phyloP scores from a whole-genome alignment of 495 filamentous ascomycete genomes.

The Penicillium manginii region DNA sequence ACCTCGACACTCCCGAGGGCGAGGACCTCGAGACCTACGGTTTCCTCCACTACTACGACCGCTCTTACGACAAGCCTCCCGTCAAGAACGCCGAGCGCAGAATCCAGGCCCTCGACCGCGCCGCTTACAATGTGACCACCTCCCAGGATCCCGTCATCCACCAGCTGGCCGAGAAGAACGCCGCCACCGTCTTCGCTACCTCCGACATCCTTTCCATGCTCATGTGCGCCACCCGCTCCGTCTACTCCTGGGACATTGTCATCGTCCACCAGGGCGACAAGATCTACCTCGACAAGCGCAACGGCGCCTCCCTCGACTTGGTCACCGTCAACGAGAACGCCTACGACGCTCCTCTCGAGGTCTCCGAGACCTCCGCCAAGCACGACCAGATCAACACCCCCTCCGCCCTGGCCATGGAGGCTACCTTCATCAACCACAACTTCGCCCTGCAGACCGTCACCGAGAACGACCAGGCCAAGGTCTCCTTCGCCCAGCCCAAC shows the following conservation, averaged over 20 bases:
- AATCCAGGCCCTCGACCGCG: slow-evolving; percentile 84
- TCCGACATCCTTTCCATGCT: slow-evolving; percentile 98
- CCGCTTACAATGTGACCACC: slow-evolving; percentile 97
- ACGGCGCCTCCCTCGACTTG: slow-evolving; percentile 90
- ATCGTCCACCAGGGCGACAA: slow-evolving; percentile 90
- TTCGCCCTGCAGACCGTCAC: slow-evolving; percentile 91
- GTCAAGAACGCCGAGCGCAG: slow-evolving; percentile 86
- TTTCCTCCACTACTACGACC: slow-evolving; percentile 97
- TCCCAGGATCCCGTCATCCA: slow-evolving; percentile 95
- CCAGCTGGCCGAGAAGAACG: slow-evolving; percentile 93
- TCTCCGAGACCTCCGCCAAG: slow-evolving; percentile 75
- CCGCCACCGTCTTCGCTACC: slow-evolving; percentile 95
- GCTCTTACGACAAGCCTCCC: slow-evolving; percentile 87
- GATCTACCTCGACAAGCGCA: slow-evolving; percentile 97
- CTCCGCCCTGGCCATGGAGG: slow-evolving; percentile 86
- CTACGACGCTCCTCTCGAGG: slow-evolving; percentile 90
- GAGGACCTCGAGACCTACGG: slow-evolving; percentile 95
- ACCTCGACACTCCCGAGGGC: slow-evolving; percentile 89
- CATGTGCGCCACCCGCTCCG: slow-evolving; percentile 93
- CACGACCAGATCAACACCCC: slow-evolving; percentile 95
- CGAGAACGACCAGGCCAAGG: slow-evolving; percentile 75
- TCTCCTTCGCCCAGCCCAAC: slow-evolving; percentile 84
- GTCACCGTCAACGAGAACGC: slow-evolving; percentile 99
- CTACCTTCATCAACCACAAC: slow-evolving; percentile 99
- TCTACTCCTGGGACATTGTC: slow-evolving; percentile 98